Base-by-base conservation (phyloP, 106 monocot genomes). In the Chionographis japonica region DNA sequence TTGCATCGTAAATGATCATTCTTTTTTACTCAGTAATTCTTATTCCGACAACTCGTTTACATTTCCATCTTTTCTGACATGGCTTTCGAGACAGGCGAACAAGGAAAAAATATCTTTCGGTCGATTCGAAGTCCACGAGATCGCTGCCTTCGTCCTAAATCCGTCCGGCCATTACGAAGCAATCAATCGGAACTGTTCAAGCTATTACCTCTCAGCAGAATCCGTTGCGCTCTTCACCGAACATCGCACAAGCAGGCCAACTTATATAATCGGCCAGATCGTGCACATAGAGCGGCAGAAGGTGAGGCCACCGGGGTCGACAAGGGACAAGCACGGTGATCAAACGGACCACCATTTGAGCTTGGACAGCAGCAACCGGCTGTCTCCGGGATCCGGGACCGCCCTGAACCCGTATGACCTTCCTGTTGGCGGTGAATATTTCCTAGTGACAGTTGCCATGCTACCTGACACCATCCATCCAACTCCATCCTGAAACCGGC, bases 41-140 rank as follows among this genome's bases (percentile, higher is more conserved):
- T 0, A 27, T 27, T 27, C 27, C 27, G 27, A 27, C 27, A 27
- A 27, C 27, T 27, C 27, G 27, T 27, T 27, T 27, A 0, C 27
- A 27, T 27, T 0, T 1, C 27, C 27, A 1, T 27, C 27, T 27
- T 27, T 27, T 27, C 27, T 27, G 27, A 27, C 27, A 27, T 40
- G 4, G 37, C 3, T 6, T 2, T 14, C 37, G 6, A 6, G 19
- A 66, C 80, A 98, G 97, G 89, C 77, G 63, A 92, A 72, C 78
- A 98, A 92, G 78, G 92, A 98, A 35, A 98, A 87, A 76, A 87
- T 98, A 70, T 90, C 97, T 15, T 85, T 92, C 43, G 80, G 85
- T 14, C 81, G 65, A 17, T 71, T 98, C 56, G 92, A 98, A 73
- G 87, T 98, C 19, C 89, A 90, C 15, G 92, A 92, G 77, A 71